Base-by-base conservation (phyloP, 1,139 yeast genomes). In the Saccharomyces pastorianus region DNA sequence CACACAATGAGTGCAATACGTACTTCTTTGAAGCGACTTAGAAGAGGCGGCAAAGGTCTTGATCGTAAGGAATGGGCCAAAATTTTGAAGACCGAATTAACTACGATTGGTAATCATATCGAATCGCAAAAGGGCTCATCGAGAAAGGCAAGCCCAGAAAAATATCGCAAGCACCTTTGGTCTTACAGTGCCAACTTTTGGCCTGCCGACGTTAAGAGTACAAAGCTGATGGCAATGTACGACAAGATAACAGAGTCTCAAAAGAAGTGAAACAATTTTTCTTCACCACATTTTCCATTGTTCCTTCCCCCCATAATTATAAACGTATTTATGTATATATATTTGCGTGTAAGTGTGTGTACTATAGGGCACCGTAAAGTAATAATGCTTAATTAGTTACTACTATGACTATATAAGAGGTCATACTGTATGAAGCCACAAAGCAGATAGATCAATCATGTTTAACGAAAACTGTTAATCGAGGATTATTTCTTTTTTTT, bases 201-300 rank as follows among this genome's bases (percentile, higher is more conserved):
- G 99, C 99, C 99, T 0, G 88, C 84, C 2, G 82, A 83, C 59
- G 98, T 86, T n/a, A 83, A 88, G 46, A 86, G 96, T 56, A 75
- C 78, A 49, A 87, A 87, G 72, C 83, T 93, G 62, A 81, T 81
- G 70, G 86, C 83, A 52, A 93, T 93, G 96, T 93, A 91, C 71
- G 79, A 79, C 64, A 85, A 88, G 71, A 72, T 83, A 58, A 79
- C 58, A 6, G 38, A 32, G 7, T 32, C 38, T 3, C 38, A 32
- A 32, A 32, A 32, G 38, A 32, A 32, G 38, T 32, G n/a, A n/a
- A n/a, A 6, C 17, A 32, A 14, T 32, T 32, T 11, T 29, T 11
- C n/a, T n/a, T 11, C 32, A 29, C n/a, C 6, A 5, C 13, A 6
- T 29, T 29, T 32, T 14, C 38, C 17, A 32, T 14, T 7, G 14